These are phyloP conservation scores for Camelina neglecta DNA, from an alignment of 345 rosid genomes.

Conservation along the genomic window DNA sequence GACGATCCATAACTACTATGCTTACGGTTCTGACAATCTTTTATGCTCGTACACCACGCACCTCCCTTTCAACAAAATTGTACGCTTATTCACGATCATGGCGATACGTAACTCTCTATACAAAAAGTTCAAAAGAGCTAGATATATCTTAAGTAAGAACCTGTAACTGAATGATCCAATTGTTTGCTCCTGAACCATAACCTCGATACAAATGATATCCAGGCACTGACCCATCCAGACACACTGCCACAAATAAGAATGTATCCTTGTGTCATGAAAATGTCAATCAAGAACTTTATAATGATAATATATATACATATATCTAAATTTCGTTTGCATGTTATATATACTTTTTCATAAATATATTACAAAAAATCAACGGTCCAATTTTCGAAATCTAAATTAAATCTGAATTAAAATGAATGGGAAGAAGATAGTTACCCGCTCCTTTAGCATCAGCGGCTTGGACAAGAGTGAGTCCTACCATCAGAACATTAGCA, in stretches of 20 bases:
- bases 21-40: conserved; percentile 67
- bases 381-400: background rate
- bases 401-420: background rate
- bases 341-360: too few species aligned
- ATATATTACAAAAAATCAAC: background rate
- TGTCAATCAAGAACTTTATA: background rate
- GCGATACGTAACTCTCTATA: background rate
- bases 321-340: background rate
- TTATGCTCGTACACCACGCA: conserved; percentile 85
- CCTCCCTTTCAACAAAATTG: conserved; percentile 64
- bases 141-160: conserved; percentile 41
- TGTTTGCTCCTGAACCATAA: conserved; percentile 71
- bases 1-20: conserved; percentile 71
- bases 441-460: conserved; percentile 84
- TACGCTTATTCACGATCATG: background rate
- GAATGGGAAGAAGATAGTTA: conserved; percentile 33
- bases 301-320: too few species aligned
- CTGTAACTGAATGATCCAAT: conserved; percentile 84
- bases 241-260: conserved; percentile 56
- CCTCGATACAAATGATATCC: conserved; percentile 83
- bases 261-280: conserved; percentile 20
- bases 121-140: background rate
- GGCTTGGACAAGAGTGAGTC: conserved; percentile 67
- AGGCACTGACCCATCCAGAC: conserved; percentile 93
- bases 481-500: conserved; percentile 50